Evolutionary conservation across 2,329 filamentous ascomycete species (phyloP).

Genomic region (Geoglossum cookeanum): DNA sequence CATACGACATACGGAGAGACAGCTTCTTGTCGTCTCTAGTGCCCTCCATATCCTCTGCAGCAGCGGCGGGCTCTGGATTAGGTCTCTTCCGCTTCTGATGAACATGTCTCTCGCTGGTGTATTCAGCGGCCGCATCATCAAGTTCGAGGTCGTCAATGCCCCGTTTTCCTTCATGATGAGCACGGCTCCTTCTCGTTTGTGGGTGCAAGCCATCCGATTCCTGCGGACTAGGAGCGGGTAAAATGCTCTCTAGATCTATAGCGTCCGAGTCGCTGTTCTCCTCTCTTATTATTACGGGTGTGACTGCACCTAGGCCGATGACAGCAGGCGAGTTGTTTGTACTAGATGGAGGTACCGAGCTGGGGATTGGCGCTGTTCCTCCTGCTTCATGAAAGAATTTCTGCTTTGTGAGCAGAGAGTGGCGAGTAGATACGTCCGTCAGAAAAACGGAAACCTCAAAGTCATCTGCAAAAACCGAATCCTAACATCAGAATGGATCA

Average conservation of each 20-base stretch:
- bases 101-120: background rate
- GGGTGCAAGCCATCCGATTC: background rate
- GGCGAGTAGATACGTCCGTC: slow-evolving; percentile 65
- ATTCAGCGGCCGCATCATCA: background rate
- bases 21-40: slow-evolving; percentile 61
- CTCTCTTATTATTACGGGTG: slow-evolving; percentile 28
- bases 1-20: slow-evolving; percentile 68
- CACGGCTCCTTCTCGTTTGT: no score
- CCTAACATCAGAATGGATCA: slow-evolving; percentile 2
- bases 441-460: slow-evolving; percentile 93
- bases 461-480: slow-evolving; percentile 43
- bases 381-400: slow-evolving; percentile 52
- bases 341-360: slow-evolving; percentile 42
- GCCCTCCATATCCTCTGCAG: slow-evolving; percentile 8
- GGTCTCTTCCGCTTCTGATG: slow-evolving; percentile 11
- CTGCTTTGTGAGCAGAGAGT: slow-evolving; percentile 70
- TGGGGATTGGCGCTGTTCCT: slow-evolving; percentile 36
- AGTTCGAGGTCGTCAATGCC: background rate
- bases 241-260: slow-evolving; percentile 13
- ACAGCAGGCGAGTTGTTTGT: slow-evolving; percentile 35
- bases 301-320: slow-evolving; percentile 23
- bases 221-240: slow-evolving; percentile 3
- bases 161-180: background rate
- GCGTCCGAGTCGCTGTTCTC: slow-evolving; percentile 33
- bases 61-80: slow-evolving; percentile 17